Base-by-base conservation (phyloP, 2,329 filamentous ascomycete species). In the Scedosporium boydii region DNA sequence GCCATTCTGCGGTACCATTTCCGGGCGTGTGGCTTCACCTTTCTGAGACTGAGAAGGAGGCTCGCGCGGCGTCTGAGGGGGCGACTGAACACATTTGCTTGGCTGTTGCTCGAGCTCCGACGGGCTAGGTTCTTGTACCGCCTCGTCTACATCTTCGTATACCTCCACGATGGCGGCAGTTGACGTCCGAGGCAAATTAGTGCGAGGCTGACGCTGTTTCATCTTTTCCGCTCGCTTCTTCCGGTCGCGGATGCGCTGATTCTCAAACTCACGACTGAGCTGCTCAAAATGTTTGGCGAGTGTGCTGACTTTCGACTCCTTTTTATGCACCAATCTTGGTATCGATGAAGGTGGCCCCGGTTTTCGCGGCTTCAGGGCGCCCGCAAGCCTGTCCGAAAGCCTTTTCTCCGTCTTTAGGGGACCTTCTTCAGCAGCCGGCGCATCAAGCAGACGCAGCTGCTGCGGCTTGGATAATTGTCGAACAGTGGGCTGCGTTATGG, bases 141-240 rank as follows among this genome's bases (percentile, higher is more conserved):
- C 95, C 73, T 97, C 92, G 63, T 93, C 88, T 4, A 96, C 91
- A 72, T 96, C 91, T 67, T 90, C 89, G 72, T 98, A 99, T 7
- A 99, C 92, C 73, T 98, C 91, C 16, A 99, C 93, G 64, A 96
- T 93, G 6, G 95, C 93, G 69, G 93, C 95, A n/a, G 93, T 96
- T 18, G 91, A 93, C 48, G 92, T 91, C 66, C 95, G 85, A 21
- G 95, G 93, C 23, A 86, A 75, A 71, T 93, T 93, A 0, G 91
- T 91, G 65, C 93, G 85, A 14, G 91, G 90, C 72, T 84, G 80
- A 53, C 82, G 79, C 23, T 85, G 82, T 9, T 58, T 53, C 70
- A 89, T 87, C 70, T 87, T 91, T 56, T 90, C 89, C 27, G 91
- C 90, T 64, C 91, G 81, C 72, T 92, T 89, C 69, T 88, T 88